phyloP scores from a whole-genome alignment of 1,284 basidiomycete genomes.

The Quambalaria eucalypti region DNA sequence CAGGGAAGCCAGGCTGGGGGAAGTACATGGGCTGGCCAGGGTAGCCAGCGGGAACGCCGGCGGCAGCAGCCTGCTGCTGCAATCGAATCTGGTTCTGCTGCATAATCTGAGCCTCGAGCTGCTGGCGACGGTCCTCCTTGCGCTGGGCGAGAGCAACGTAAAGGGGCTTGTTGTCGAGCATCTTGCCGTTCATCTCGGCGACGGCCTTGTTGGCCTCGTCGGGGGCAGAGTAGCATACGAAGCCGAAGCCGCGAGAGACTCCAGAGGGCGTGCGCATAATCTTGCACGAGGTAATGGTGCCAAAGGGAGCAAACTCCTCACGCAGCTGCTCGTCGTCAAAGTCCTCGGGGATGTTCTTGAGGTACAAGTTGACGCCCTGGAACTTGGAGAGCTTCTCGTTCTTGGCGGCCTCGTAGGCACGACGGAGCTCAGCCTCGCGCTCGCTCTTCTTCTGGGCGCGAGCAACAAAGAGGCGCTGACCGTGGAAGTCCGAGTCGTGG shows the following conservation, averaged over 20 bases:
- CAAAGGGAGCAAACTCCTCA: conserved; percentile 83
- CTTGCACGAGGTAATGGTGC: conserved; percentile 95
- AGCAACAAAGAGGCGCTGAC: conserved; percentile 87
- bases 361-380: conserved; percentile 97
- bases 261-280: conserved; percentile 83
- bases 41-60: conserved; percentile 43
- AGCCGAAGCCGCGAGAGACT: conserved; percentile 90
- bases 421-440: conserved; percentile 91
- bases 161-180: conserved; percentile 96
- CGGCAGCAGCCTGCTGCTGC: conserved; percentile 43
- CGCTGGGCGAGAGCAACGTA: conserved; percentile 98
- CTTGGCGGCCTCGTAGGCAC: conserved; percentile 84
- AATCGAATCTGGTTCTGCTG: conserved; percentile 47
- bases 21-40: conserved; percentile 45
- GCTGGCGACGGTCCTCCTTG: conserved; percentile 94
- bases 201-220: conserved; percentile 99
- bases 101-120: conserved; percentile 79
- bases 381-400: conserved; percentile 97
- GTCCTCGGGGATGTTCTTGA: conserved; percentile 69
- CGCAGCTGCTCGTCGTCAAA: conserved; percentile 47
- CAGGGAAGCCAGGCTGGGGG: conserved; percentile 43
- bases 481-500: conserved; percentile 76
- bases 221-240: conserved; percentile 96
- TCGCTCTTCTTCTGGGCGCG: conserved; percentile 98
- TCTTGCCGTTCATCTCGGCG: conserved; percentile 99